Conservation (phyloP, 148 eudicot genomes). For the Oxyria digyna region DNA sequence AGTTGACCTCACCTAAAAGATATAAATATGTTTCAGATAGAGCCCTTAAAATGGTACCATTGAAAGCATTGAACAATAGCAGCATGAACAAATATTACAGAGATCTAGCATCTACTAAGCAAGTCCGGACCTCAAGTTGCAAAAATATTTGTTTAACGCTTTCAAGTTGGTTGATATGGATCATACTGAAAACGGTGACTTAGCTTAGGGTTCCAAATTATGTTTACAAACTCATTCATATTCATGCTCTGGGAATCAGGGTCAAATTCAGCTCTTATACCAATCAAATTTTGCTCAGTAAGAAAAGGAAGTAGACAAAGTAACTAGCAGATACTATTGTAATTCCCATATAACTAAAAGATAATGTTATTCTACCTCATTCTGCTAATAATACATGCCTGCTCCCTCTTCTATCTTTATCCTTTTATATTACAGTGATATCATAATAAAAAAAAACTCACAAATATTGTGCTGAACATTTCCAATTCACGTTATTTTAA, state of each 20-base stretch:
- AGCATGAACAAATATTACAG: not conserved
- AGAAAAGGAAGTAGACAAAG: not conserved
- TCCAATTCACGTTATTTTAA: not conserved
- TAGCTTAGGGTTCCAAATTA: not conserved
- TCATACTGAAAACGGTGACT: not conserved
- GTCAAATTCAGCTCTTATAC: not conserved
- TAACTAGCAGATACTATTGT: not conserved
- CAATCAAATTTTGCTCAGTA: not conserved
- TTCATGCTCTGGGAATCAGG: not conserved
- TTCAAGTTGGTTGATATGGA: not conserved
- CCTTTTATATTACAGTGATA: not conserved
- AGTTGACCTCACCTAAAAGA: conserved; percentile 74
- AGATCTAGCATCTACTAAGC: not conserved
- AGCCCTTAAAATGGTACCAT: not conserved
- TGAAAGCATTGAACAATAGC: conserved; percentile 5
- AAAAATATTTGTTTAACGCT: not conserved
- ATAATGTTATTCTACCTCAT: not conserved
- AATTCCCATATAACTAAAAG: not conserved
- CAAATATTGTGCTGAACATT: not conserved
- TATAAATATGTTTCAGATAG: not conserved
- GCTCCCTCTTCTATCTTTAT: not conserved
- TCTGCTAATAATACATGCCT: not conserved
- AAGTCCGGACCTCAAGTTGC: not conserved
- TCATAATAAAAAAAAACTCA: not conserved
- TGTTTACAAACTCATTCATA: not conserved